Evolutionary conservation across 2,329 filamentous ascomycete genomes (phyloP).

Genomic region (Claviceps purpurea): DNA sequence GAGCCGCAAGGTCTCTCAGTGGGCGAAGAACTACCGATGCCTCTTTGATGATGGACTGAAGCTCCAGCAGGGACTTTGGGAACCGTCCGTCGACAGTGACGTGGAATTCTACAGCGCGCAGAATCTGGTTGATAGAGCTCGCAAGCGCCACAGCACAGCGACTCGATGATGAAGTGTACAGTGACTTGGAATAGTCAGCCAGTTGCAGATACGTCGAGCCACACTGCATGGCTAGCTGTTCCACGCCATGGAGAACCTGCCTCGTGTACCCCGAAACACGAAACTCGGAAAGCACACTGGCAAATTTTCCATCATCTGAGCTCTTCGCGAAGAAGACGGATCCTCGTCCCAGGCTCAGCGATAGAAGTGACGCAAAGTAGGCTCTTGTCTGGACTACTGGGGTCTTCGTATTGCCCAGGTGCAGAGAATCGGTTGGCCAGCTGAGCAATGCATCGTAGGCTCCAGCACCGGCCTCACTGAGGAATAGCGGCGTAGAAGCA

Average conservation of each 20-base stretch:
- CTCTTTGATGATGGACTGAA: conserved; percentile 36
- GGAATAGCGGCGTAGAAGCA: conserved; percentile 34
- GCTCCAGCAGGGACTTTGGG: conserved; percentile 36
- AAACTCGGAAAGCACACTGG: conserved; percentile 29
- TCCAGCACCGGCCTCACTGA: conserved; percentile 54
- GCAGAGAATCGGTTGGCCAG: conserved; percentile 26
- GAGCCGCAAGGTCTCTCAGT: conserved; percentile 36
- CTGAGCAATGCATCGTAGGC: conserved; percentile 52
- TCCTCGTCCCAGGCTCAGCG: conserved; percentile 55
- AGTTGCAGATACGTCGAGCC: conserved; percentile 34
- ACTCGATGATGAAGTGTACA: conserved; percentile 30
- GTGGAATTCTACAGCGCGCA: conserved; percentile 35
- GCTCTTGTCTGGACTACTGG: conserved; percentile 32
- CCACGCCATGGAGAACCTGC: conserved; percentile 31
- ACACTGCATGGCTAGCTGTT: conserved; percentile 32
- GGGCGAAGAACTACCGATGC: conserved; percentile 35
- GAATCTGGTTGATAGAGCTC: conserved; percentile 32
- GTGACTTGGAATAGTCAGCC: conserved; percentile 30
- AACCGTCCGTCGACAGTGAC: conserved; percentile 29
- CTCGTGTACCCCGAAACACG: conserved; percentile 45
- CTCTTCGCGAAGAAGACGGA: conserved; percentile 59
- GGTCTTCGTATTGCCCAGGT: conserved; percentile 23
- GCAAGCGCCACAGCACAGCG: conserved; percentile 38
- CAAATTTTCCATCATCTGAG: conserved; percentile 37
- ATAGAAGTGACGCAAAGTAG: conserved; percentile 46